Evolutionary conservation across 2,329 filamentous ascomycete genomes (phyloP).

Genomic region (Colletotrichum trifolii): DNA sequence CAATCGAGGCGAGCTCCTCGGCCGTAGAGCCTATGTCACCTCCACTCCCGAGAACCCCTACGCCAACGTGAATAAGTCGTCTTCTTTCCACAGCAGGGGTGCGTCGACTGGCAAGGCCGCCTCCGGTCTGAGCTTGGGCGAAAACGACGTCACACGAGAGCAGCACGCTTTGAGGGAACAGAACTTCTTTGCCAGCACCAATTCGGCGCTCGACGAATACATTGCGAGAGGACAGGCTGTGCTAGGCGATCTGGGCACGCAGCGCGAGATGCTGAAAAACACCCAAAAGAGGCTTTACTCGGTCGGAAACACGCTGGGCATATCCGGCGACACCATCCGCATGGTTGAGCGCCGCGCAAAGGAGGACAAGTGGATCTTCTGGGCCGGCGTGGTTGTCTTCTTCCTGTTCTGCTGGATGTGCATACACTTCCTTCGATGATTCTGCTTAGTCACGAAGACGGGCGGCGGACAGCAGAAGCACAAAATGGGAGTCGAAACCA

Average conservation of each 20-base stretch:
- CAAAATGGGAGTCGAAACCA: constrained; percentile 16
- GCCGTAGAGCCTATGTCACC: constrained; percentile 84
- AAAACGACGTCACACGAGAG: constrained; percentile 77
- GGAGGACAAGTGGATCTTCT: constrained; percentile 99
- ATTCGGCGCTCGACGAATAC: constrained; percentile 91
- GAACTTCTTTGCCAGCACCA: constrained; percentile 84
- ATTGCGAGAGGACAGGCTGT: constrained; percentile 91
- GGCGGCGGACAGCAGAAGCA: constrained; percentile 2
- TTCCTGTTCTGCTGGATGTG: constrained; percentile 93
- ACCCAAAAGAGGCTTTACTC: constrained; percentile 92
- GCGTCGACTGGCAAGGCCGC: constrained; percentile 49
- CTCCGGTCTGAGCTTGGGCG: constrained; percentile 58
- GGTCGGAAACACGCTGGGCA: constrained; percentile 91
- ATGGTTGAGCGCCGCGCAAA: constrained; percentile 93
- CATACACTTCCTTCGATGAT: constrained; percentile 81
- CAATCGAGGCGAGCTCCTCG: constrained; percentile 85
- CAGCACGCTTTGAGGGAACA: constrained; percentile 89
- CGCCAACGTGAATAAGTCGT: constrained; percentile 61
- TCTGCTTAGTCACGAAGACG: not conserved
- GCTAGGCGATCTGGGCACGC: constrained; percentile 85
- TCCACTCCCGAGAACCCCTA: constrained; percentile 92
- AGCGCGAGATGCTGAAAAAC: constrained; percentile 93
- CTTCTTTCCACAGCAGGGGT: constrained; percentile 55
- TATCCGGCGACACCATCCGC: constrained; percentile 95
- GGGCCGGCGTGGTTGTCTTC: constrained; percentile 86